Conservation (phyloP, 2,329 filamentous ascomycete genomes). For the Oidium heveae region DNA sequence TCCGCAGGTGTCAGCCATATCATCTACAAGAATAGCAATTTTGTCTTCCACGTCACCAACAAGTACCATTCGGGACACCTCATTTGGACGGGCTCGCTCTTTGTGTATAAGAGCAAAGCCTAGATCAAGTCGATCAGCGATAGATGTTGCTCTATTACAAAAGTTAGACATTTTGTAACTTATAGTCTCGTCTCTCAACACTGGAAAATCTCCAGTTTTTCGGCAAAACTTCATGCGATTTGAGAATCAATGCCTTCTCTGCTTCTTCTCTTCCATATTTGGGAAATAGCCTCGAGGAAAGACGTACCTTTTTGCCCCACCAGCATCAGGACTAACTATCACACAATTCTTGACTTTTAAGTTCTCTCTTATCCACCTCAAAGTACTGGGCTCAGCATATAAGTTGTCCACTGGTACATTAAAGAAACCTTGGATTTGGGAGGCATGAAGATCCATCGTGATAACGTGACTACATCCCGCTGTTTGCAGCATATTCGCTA, state of each 20-base stretch:
- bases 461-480: conserved; percentile 84
- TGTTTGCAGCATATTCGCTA: conserved; percentile 93
- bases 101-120: conserved; percentile 93
- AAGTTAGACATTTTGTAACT: not conserved
- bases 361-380: conserved; percentile 80
- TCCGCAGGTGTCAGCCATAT: conserved; percentile 93
- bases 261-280: too few species aligned
- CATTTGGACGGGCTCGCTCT: conserved; percentile 73
- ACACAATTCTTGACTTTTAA: conserved; percentile 60
- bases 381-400: conserved; percentile 78
- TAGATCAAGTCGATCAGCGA: conserved; percentile 74
- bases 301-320: conserved; percentile 61
- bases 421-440: conserved; percentile 91
- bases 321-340: conserved; percentile 85
- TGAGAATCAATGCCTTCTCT: too few species aligned
- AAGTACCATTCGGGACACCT: conserved; percentile 84
- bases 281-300: too few species aligned
- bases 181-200: too few species aligned
- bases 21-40: conserved; percentile 85
- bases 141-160: conserved; percentile 46
- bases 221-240: too few species aligned
- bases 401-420: conserved; percentile 55
- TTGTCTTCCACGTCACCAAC: conserved; percentile 82
- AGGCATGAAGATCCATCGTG: conserved; percentile 87
- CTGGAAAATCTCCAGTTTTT: too few species aligned